A percentile compares a stretch with the other conserved stretches of the same genome.
Evolutionary conservation across 257 asterid species (phyloP).

Genomic region (Solanum tarijense): DNA sequence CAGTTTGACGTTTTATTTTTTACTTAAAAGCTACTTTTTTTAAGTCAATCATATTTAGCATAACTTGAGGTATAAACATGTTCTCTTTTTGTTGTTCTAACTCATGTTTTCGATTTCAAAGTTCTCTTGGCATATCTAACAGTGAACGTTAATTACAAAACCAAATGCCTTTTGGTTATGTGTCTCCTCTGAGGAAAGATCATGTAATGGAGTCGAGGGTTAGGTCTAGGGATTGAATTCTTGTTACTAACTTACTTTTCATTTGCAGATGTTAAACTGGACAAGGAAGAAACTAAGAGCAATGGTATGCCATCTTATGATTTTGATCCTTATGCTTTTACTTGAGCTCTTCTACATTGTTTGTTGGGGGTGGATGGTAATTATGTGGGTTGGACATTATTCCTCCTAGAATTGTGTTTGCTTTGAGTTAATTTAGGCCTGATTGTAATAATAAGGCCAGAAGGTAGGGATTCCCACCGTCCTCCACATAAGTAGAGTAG

Average conservation of each 20-base stretch:
- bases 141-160: not conserved
- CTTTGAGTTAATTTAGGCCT: not conserved
- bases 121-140: not conserved
- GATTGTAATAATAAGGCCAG: not conserved
- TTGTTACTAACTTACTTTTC: constrained; percentile 1
- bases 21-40: no score
- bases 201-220: not conserved
- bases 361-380: not conserved
- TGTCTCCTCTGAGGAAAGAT: not conserved
- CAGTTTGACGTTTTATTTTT: no score
- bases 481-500: not conserved
- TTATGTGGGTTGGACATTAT: not conserved
- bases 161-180: not conserved
- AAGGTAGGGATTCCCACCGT: not conserved
- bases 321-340: not conserved
- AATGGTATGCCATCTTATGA: constrained; percentile 29
- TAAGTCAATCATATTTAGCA: not conserved
- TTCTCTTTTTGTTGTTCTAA: not conserved
- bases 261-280: constrained; percentile 48
- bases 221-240: not conserved
- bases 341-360: not conserved
- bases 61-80: not conserved
- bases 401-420: not conserved
- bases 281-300: constrained; percentile 51
- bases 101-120: not conserved